phyloP scores from a whole-genome alignment of 768 basidiomycete genomes.

The Mycena venus region DNA sequence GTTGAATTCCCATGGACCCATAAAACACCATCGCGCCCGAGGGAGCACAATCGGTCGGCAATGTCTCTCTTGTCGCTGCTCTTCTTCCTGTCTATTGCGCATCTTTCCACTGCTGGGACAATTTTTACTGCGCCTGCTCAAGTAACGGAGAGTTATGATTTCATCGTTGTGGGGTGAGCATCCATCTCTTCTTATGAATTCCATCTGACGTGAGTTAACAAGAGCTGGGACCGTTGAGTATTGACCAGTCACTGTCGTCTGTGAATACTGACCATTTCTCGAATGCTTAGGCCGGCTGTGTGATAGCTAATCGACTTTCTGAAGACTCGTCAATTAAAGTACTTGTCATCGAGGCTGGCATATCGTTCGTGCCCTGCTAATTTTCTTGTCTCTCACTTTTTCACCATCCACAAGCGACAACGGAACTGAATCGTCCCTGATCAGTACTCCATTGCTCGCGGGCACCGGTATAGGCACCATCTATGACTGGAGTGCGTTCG shows the following conservation, averaged over 20 bases:
- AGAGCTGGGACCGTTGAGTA: too few species aligned
- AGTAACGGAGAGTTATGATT: conserved; percentile 22
- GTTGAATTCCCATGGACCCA: too few species aligned
- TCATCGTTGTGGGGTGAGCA: conserved; percentile 25
- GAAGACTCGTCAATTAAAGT: conserved; percentile 49
- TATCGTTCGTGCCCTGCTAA: not conserved
- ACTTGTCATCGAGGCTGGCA: conserved; percentile 49
- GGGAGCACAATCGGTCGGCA: too few species aligned
- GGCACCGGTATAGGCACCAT: not conserved
- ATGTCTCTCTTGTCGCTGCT: not conserved
- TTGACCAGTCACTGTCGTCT: too few species aligned
- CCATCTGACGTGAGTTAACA: too few species aligned
- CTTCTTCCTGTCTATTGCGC: not conserved
- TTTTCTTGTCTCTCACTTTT: not conserved
- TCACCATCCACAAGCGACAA: conserved; percentile 12
- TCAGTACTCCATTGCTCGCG: conserved; percentile 14
- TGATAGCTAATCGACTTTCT: conserved; percentile 52
- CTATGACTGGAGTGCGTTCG: conserved; percentile 27
- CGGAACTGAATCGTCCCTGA: not conserved
- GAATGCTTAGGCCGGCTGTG: too few species aligned
- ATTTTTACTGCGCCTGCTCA: conserved; percentile 11
- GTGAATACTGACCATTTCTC: too few species aligned
- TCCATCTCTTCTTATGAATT: not conserved
- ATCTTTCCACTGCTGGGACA: not conserved
- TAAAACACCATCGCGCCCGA: too few species aligned